Base-by-base conservation (phyloP, 352 stramenopile species). In the Globisporangium nunn region DNA sequence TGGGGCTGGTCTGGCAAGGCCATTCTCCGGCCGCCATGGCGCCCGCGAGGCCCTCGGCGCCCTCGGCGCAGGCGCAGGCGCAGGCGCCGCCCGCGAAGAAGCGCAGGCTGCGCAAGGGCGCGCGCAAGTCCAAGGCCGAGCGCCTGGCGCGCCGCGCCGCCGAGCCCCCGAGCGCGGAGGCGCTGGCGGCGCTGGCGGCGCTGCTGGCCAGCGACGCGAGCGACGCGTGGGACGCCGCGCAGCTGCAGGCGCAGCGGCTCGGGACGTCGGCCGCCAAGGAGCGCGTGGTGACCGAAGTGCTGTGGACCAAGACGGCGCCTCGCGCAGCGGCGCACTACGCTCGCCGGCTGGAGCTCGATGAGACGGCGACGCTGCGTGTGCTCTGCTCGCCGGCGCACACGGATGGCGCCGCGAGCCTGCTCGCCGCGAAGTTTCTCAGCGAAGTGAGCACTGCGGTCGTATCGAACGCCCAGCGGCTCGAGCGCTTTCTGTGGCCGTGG, bases 241-340 rank as follows among this genome's bases (percentile, higher is more conserved):
- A 89, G 58, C 68, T 62, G 47, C 44, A 88, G 35, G 76, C 77
- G 14, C 64, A 78, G 59, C 74, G 62, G 1, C 55, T 88, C 7
- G 62, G 52, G 8, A 68, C 70, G 6, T 2, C 37, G 0, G 69
- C 74, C n/a, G 75, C 79, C 5, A 68, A 71, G 5, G 52, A 63
- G 30, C 56, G 67, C 11, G 53, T 89, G 28, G 60, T 90, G 6
- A 58, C 54, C 6, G 53, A 54, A 11, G 63, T 91, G 58, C 59
- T 91, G 43, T 62, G 60, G 40, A 29, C 62, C 7, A 71, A 67
- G 15, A 37, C 70, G 35, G 70, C 65, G n/a, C 71, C 72, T 4
- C 69, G 68, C 41, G 79, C 79, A 4, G 81, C 79, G 3, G 81
- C 72, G 18, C 81, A 91, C 55, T 91, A 91, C 66, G 72, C 75